Percentiles rank a stretch among this genome's conserved stretches.
phyloP scores from a whole-genome alignment of 2,329 filamentous ascomycete species.

The Dactylellina sp. region DNA sequence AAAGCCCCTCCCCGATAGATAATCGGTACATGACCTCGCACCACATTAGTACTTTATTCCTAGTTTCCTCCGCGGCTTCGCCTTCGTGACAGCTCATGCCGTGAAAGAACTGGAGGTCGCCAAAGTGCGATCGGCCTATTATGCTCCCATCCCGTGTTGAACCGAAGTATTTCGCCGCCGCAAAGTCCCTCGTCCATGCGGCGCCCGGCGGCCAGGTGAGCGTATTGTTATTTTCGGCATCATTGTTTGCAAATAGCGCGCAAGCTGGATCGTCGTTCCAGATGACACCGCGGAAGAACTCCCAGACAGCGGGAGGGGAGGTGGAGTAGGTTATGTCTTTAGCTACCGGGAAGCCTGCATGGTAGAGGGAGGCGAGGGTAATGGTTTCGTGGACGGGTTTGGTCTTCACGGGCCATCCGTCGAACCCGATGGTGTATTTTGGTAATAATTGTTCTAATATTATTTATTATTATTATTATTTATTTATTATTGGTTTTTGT shows the following conservation, averaged over 20 bases:
- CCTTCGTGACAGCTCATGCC: slow-evolving; percentile 13
- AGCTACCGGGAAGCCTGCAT: slow-evolving; percentile 1
- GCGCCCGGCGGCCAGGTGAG: not conserved
- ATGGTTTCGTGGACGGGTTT: slow-evolving; percentile 29
- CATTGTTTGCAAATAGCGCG: slow-evolving; percentile 5
- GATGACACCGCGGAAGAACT: slow-evolving; percentile 18
- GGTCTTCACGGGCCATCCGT: slow-evolving; percentile 10
- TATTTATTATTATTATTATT: not conserved
- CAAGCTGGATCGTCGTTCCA: slow-evolving; percentile 32
- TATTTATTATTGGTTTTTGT: not conserved
- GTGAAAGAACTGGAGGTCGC: slow-evolving; percentile 31
- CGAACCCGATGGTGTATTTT: slow-evolving; percentile 19
- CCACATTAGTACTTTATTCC: slow-evolving; percentile 25
- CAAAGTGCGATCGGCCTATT: slow-evolving; percentile 20
- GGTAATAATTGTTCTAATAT: not conserved
- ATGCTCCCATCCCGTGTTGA: not conserved
- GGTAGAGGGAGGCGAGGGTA: slow-evolving; percentile 10
- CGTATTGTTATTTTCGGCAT: not conserved
- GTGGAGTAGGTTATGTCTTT: not conserved
- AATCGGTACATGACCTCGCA: slow-evolving; percentile 29
- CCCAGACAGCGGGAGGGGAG: slow-evolving; percentile 10
- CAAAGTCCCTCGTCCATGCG: slow-evolving; percentile 4
- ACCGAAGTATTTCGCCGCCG: not conserved
- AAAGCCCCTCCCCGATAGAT: not conserved
- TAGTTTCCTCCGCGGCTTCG: slow-evolving; percentile 19